Percentiles rank a stretch among this genome's conserved stretches.
These are phyloP conservation scores for Fraxinus nigra DNA, from an alignment of 305 asterid genomes.

Conservation along the genomic window DNA sequence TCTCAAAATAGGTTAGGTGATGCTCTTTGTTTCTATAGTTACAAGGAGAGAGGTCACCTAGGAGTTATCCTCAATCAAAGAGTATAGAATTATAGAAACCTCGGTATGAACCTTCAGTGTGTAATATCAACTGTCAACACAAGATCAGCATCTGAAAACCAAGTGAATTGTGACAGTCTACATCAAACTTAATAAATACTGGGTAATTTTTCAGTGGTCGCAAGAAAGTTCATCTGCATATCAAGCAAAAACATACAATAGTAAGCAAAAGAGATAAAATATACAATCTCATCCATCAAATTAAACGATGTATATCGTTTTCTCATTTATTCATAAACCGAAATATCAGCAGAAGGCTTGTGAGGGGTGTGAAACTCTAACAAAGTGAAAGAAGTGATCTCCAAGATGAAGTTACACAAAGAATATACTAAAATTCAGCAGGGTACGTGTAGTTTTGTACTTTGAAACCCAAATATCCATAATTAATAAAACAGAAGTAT, in stretches of 20 bases:
- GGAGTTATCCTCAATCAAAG: conserved; percentile 9
- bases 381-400: not conserved
- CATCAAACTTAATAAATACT: conserved; percentile 1
- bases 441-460: not conserved
- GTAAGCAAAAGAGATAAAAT: not conserved
- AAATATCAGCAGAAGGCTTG: not conserved
- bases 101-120: not conserved
- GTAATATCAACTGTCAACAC: not conserved
- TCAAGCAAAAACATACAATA: not conserved
- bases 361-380: not conserved
- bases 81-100: conserved; percentile 1
- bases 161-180: not conserved
- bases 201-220: not conserved
- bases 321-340: not conserved
- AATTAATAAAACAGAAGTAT: not conserved
- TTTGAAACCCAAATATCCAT: not conserved
- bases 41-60: conserved; percentile 4
- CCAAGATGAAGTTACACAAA: not conserved
- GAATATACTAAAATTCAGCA: not conserved
- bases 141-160: conserved; percentile 5
- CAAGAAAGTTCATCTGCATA: not conserved
- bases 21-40: not conserved
- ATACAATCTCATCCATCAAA: not conserved
- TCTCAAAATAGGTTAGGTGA: not conserved
- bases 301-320: not conserved